Evolutionary conservation across 164 flowering plant species (phyloP).

Genomic region (Berberis vulgaris): DNA sequence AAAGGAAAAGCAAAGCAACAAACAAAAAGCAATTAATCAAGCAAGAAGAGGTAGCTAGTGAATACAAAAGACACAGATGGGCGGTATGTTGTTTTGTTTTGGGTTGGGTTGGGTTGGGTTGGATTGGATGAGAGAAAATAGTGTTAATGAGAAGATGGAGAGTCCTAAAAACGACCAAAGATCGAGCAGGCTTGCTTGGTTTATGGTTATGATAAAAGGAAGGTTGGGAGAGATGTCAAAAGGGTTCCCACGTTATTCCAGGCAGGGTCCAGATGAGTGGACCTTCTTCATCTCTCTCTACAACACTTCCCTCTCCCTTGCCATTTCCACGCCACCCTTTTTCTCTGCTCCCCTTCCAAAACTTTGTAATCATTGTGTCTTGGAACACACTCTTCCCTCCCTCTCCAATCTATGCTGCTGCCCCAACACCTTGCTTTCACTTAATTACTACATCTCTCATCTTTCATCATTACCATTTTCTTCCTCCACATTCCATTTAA

Average conservation of each 20-base stretch:
- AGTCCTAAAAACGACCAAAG: conserved; percentile 37
- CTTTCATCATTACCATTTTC: background rate
- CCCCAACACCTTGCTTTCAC: background rate
- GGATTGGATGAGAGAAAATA: too few relatives aligned
- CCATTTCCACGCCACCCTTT: conserved; percentile 29
- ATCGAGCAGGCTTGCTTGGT: conserved; percentile 6
- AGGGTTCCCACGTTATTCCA: background rate
- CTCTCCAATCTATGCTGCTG: too few relatives aligned
- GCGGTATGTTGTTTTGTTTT: too few relatives aligned
- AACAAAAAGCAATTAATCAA: too few relatives aligned
- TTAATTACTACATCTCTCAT: background rate
- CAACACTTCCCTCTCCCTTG: conserved; percentile 45
- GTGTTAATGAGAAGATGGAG: too few relatives aligned
- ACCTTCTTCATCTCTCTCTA: conserved; percentile 65
- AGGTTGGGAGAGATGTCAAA: background rate
- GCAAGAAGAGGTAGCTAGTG: too few relatives aligned
- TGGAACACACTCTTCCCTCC: conserved; percentile 73
- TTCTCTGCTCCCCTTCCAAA: conserved; percentile 57
- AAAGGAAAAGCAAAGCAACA: too few relatives aligned
- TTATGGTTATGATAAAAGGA: conserved; percentile 15
- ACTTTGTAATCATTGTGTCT: conserved; percentile 92
- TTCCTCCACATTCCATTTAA: conserved; percentile 16
- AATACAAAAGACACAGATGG: too few relatives aligned
- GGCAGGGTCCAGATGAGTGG: background rate
- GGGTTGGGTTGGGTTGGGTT: too few relatives aligned